Evolutionary conservation across 2,329 filamentous ascomycete genomes (phyloP), one percentile per base, ranked within the genome.

Genomic region (Pezicula carpinea): DNA sequence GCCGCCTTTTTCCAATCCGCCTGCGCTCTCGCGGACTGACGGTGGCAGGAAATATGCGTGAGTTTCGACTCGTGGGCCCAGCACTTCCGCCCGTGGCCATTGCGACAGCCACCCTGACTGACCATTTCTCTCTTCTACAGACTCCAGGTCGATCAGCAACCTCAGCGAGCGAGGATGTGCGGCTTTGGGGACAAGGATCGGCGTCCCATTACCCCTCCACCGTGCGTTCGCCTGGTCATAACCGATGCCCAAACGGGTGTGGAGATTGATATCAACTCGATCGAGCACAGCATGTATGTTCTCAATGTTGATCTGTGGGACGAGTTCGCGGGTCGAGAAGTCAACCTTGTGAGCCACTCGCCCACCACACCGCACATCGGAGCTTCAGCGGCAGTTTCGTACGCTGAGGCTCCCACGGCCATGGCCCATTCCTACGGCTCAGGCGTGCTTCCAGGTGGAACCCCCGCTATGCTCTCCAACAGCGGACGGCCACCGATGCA

Each of bases 161-260:
- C 93, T 43, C 78, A 89, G 59, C 83, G 93, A 59, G 93, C 93
- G 55, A 87, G 93, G 52, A 97, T 97, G 93, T 99, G 93, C 71
- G 93, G 93, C 6, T 99, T 97, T 70, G 93, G 93, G 53, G 93
- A 99, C 73, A 99, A 97, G 87, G 93, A 99, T 67, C 87, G 93
- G 55, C 80, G 93, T 54, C 93, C 93, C 21, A 96, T 99, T 59
- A 97, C 93, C 22, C 92, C 93, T 13, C 93, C 93, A 18, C 92
- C 93, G 3, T 96, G 92, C 66, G 86, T 97, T 44, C 80, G 86
- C 53, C 78, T 97, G 11, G 76, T 93, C 33, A 85, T 97, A 43
- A 82, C 77, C 51, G 89, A 96, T 65, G 72, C 77, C 35, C 68
- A 70, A 14, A 91, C 88, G 0, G 84, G 87, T 18, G 83, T 89